Evolutionary conservation across 768 basidiomycete genomes (phyloP), one percentile per base, ranked within the genome.

Genomic region (Gyrodon lividus): DNA sequence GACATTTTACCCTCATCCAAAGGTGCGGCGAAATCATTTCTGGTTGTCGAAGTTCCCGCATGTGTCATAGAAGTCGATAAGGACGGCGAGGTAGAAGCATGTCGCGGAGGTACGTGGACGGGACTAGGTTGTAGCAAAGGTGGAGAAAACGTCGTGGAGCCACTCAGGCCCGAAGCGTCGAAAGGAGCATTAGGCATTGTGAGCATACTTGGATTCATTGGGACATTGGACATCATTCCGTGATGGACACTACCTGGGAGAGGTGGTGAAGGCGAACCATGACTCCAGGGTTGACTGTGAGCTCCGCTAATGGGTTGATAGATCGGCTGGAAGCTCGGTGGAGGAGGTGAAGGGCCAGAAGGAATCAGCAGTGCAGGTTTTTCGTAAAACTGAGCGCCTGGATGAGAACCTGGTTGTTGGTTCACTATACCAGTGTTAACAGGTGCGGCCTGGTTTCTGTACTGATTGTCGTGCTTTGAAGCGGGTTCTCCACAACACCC

Each of bases 1-100:
- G 87, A 89, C 72, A 92, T 75, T 64, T 84, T 89, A n/a, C 87
- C 86, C 64, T 90, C 88, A 58, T 89, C 78, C 16, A 66, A 57
- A 22, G 63, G 52, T 13, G 61, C 55, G 9, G 63, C 59, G 20
- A 56, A 55, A 4, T 63, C 59, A 37, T 55, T 54, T 24, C 63
- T 64, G 17, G 63, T 22, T 20, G 40, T 34, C 20, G 56, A 26
- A 8, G 44, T 30, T 28, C 17, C n/a, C 12, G 37, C 16, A 30
- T 53, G 53, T 0, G 52, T 8, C 19, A 52, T 22, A 7, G 57
- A 52, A 2, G 19, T 5, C 16, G 44, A 5, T 43, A 64, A 6
- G 4, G 67, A 56, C 6, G 66, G 69, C 0, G 71, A 64, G 0
- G 62, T 60, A 6, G 60, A 57, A 2, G 35, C 19, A 7, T 60